Evolutionary conservation across 1,139 yeast genomes (phyloP), one percentile per base, ranked within the genome.

Genomic region (Sugiyamaella paludigena): DNA sequence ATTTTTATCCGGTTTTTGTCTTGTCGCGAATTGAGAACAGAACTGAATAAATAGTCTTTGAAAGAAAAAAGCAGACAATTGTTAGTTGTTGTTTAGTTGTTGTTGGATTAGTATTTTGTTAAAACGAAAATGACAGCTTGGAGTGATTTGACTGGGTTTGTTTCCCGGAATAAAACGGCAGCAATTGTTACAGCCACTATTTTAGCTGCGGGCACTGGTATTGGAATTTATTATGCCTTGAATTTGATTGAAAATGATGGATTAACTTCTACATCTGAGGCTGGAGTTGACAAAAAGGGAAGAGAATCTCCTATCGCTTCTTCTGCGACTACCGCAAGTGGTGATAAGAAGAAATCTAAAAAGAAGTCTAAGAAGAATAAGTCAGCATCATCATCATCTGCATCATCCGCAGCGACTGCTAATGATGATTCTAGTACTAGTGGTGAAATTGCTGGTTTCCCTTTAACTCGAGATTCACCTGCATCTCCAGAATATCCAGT

Each of bases 121-220:
- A 13, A 32, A 16, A 7, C 35, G 15, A 41, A 32, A 33, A 42
- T 42, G 45, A 35, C 45, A 9, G 36, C 40, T 19, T 42, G 40
- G 45, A 42, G 45, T 30, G 31, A 47, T 34, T 52, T 50, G 47
- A 40, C 57, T 36, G 46, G 52, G 35, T 60, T 58, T 48, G 57
- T 58, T 39, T 51, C 60, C 16, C 51, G 55, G 33, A 62, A 65
- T 56, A 63, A 61, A 53, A 58, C 64, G 12, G 66, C 68, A 19
- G 58, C 67, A 35, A 50, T 64, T 29, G 61, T 67, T 27, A 58
- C 62, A 16, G 57, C 63, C 9, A 63, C 66, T 28, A 57, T 63
- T 9, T 58, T 64, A 13, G 66, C 66, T n/a, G 61, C 60, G 26
- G 67, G 68, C 31, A 64, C 67, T 13, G 62, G 66, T 34, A 68